phyloP scores from a whole-genome alignment of 208 protist species.

The Trichomonas tenax region DNA sequence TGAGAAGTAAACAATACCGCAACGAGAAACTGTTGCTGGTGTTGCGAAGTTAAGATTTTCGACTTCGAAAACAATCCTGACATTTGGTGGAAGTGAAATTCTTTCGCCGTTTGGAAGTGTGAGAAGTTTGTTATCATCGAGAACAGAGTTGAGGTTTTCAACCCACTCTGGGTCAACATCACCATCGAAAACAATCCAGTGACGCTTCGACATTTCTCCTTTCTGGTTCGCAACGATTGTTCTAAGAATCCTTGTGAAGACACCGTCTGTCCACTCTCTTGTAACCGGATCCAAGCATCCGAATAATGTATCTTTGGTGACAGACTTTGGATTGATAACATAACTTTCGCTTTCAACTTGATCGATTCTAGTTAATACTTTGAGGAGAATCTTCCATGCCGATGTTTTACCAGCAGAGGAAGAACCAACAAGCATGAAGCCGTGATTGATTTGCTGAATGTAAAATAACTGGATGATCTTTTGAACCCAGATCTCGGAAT shows the following conservation, averaged over 20 bases:
- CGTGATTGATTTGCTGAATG: constrained; percentile 82
- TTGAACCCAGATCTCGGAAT: constrained; percentile 67
- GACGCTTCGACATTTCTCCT: constrained; percentile 54
- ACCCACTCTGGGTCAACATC: constrained; percentile 98
- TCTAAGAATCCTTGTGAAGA: constrained; percentile 89
- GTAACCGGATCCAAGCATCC: constrained; percentile 82
- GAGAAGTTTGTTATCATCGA: constrained; percentile 96
- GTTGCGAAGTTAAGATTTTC: constrained; percentile 84
- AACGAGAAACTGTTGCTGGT: constrained; percentile 87
- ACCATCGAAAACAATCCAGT: constrained; percentile 95
- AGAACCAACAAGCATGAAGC: constrained; percentile 96
- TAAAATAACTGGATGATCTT: constrained; percentile 90
- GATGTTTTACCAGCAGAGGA: constrained; percentile 86
- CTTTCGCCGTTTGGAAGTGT: constrained; percentile 96
- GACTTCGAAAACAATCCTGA: constrained; percentile 94
- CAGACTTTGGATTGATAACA: constrained; percentile 93
- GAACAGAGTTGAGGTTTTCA: constrained; percentile 93
- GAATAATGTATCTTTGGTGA: constrained; percentile 89
- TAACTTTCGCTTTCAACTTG: constrained; percentile 58
- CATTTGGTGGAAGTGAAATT: constrained; percentile 78
- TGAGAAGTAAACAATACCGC: constrained; percentile 79
- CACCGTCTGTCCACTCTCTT: constrained; percentile 96
- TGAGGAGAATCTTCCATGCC: constrained; percentile 72
- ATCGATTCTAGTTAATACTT: constrained; percentile 62
- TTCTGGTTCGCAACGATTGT: constrained; percentile 74